These are phyloP conservation scores for Cryphonectria naterciae DNA, from an alignment of 2,329 filamentous ascomycete species.

Conservation along the genomic window DNA sequence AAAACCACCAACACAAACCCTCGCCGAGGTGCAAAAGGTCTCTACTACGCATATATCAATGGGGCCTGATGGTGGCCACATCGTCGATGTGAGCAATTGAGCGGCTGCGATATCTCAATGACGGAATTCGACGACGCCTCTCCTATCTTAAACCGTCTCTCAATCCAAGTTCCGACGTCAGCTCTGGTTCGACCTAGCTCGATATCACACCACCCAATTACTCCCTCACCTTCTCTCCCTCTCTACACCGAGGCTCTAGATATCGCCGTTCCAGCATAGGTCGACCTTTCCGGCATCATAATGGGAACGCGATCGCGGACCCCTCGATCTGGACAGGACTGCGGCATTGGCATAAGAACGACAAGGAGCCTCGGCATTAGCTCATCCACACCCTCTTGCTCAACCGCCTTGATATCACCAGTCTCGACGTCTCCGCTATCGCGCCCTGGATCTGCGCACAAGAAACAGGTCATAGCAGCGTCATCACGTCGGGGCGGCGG, in stretches of 20 bases:
- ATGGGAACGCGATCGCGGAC: conserved; percentile 41
- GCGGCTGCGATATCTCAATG: conserved; percentile 6
- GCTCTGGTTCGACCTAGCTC: background rate
- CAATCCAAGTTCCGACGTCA: background rate
- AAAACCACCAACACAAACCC: background rate
- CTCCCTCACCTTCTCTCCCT: background rate
- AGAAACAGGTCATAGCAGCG: conserved; percentile 8
- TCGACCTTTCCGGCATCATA: conserved; percentile 28
- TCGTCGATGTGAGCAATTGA: conserved; percentile 10
- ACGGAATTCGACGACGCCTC: conserved; percentile 4
- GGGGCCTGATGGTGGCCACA: conserved; percentile 7
- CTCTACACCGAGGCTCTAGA: background rate
- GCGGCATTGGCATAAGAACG: conserved; percentile 37
- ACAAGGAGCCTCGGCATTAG: conserved; percentile 30
- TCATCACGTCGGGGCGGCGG: conserved; percentile 6
- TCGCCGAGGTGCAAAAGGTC: conserved; percentile 5
- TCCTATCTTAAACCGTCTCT: conserved; percentile 1
- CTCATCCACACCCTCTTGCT: conserved; percentile 10
- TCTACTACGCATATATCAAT: conserved; percentile 3
- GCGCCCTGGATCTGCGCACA: background rate
- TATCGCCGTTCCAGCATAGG: conserved; percentile 15
- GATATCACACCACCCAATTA: conserved; percentile 4
- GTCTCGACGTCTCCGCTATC: background rate
- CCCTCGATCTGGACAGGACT: conserved; percentile 38
- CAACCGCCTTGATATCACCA: conserved; percentile 20